Evolutionary conservation across 768 basidiomycete species (phyloP), one percentile per base, ranked within the genome.

Genomic region (Suillus hirtellus): DNA sequence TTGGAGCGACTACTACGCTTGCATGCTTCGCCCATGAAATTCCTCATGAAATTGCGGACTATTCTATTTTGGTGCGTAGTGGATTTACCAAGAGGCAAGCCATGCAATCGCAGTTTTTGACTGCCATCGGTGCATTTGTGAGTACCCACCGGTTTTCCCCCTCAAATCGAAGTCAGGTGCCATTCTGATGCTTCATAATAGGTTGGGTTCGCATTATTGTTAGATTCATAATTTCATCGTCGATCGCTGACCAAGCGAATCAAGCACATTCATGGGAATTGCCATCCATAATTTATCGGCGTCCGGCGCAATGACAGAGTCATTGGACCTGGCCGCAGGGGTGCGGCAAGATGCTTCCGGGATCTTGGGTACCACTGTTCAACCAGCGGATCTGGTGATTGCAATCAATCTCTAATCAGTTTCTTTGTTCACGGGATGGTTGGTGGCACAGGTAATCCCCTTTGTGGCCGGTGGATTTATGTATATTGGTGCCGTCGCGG

Each of bases 11-110:
- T 49, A 96, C 94, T 3, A 95, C 94, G n/a, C 82, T 96, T 53
- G 95, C 95, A 31, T 96, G 94, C 72, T 96, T 96, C 71, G 93
- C 92, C 2, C 93, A 96, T 73, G 94, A 96, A 76, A 96, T 96
- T 60, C 95, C 95, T 19, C 94, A 96, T 71, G 93, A 96, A 81
- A 96, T 96, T 65, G 95, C 94, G n/a, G 95, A 96, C 73, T 96
- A 95, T 71, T 94, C 92, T n/a, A 95, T 96, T 67, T 80, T 95
- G 42, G 86, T 95, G 55, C 88, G 91, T 47, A 93, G 91, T 68
- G 94, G 95, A 4, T 95, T 96, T 73, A 92, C 89, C 34, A 96
- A 96, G 76, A 81, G 78, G 68, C 93, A 96, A 73, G 95, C 95
- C 2, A 95, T 96, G 94, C 89, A 90, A 70, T 92, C 90, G 38